These are phyloP conservation scores for Trypanosoma mega DNA, from an alignment of 208 protist genomes.

Conservation along the genomic window DNA sequence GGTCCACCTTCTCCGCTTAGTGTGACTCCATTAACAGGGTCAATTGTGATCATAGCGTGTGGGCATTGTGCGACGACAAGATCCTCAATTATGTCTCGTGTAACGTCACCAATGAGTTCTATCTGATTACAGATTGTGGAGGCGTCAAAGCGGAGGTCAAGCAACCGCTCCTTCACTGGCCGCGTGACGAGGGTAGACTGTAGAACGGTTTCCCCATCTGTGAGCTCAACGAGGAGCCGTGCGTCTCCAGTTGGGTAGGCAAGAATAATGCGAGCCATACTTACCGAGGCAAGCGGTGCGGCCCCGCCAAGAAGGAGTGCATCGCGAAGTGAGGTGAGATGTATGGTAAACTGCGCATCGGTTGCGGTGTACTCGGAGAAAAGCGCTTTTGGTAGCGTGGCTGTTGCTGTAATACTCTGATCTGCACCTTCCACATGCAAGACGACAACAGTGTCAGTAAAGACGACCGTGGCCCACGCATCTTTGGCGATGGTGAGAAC, in stretches of 20 bases:
- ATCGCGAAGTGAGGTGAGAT: constrained; percentile 66
- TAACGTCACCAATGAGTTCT: constrained; percentile 46
- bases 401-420: constrained; percentile 73
- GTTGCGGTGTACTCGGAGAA: constrained; percentile 78
- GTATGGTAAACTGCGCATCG: constrained; percentile 49
- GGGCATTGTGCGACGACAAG: constrained; percentile 57
- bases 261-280: constrained; percentile 34
- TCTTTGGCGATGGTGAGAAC: constrained; percentile 51
- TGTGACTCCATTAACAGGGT: constrained; percentile 35
- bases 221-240: constrained; percentile 66
- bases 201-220: constrained; percentile 36
- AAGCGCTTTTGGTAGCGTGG: constrained; percentile 55
- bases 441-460: constrained; percentile 55
- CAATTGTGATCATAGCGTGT: constrained; percentile 33
- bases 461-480: constrained; percentile 64
- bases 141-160: constrained; percentile 72
- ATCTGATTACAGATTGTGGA: constrained; percentile 39
- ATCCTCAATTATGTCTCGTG: constrained; percentile 65
- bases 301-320: constrained; percentile 67
- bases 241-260: constrained; percentile 54
- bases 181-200: constrained; percentile 67
- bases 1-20: constrained; percentile 56
- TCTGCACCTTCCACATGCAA: constrained; percentile 72
- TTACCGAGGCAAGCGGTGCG: constrained; percentile 13
- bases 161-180: constrained; percentile 44